A percentile compares a stretch with the other conserved stretches of the same genome.
These are phyloP conservation scores for Daldinia bambusicola DNA, from an alignment of 495 filamentous ascomycete species.

Conservation along the genomic window DNA sequence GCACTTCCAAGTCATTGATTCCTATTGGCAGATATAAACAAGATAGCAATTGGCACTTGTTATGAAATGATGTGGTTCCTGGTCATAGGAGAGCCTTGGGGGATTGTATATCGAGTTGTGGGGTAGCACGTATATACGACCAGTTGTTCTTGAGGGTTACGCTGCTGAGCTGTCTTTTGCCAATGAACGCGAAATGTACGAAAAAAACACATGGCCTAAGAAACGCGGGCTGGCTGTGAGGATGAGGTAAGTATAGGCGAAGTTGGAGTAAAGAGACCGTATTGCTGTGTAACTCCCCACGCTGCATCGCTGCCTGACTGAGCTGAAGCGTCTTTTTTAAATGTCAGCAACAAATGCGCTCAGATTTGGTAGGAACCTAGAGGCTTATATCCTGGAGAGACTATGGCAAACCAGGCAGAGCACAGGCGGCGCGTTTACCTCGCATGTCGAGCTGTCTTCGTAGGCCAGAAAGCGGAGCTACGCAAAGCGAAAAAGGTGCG, in stretches of 20 bases:
- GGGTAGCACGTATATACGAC: slow-evolving; percentile 6
- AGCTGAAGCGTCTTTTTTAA: slow-evolving; percentile 2
- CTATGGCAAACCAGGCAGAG: slow-evolving; percentile 14
- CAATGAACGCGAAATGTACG: neutral
- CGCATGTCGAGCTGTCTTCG: slow-evolving; percentile 49
- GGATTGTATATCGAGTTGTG: neutral
- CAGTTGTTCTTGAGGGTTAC: slow-evolving; percentile 4
- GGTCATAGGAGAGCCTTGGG: slow-evolving; percentile 1
- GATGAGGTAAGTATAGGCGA: slow-evolving; percentile 3
- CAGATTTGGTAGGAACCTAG: neutral
- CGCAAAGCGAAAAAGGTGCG: slow-evolving; percentile 49
- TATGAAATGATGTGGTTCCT: neutral
- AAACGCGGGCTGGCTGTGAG: neutral
- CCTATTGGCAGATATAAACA: neutral
- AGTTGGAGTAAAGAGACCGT: slow-evolving; percentile 6
- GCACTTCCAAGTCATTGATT: neutral
- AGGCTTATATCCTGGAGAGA: neutral
- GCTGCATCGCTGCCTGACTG: slow-evolving; percentile 22
- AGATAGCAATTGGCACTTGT: neutral
- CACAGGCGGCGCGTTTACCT: slow-evolving; percentile 48
- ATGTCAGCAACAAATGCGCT: neutral
- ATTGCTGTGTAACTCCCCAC: neutral
- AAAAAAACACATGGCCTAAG: neutral
- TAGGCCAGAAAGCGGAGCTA: slow-evolving; percentile 45
- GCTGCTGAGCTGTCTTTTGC: slow-evolving; percentile 4